Evolutionary conservation across 2,329 filamentous ascomycete genomes (phyloP), one percentile per base, ranked within the genome.

Genomic region (Aspergillus novofumigatus): DNA sequence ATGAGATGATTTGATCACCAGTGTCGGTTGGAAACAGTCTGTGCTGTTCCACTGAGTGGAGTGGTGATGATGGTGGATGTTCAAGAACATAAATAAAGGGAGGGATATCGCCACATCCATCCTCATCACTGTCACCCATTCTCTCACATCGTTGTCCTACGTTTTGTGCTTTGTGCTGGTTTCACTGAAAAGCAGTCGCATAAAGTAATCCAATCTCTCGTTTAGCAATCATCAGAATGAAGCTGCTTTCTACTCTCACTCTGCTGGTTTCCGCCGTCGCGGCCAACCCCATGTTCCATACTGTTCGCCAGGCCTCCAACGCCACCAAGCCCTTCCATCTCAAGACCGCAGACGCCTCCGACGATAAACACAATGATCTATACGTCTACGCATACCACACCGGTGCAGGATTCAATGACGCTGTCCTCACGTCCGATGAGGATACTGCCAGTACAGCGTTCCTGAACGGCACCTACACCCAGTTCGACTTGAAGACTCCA

Each of bases 321-420:
- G 53, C 58, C 25, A 42, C 59, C 53, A 64, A 63, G n/a, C 52
- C 62, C 32, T 75, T 74, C 61, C 62, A 67, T 53, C 64, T 76
- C 32, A 75, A 75, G 60, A 70, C 74, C 21, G 57, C 60, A n/a
- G 65, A 60, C 11, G 62, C 69, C 9, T 53, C 56, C 23, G 65
- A 68, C 50, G 23, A 60, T 0, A 49, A 65, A 1, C 68, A 73
- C 59, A 73, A 75, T 61, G 55, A 71, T 58, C 69, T 75, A 53
- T 76, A 71, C 29, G 64, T 77, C 28, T 67, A 67, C 28, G 62
- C 67, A 41, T 77, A 74, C 60, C 75, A 77, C 65, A 75, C 72
- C n/a, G 72, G 71, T 20, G 74, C 74, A n/a, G 75, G 72, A 14
- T 55, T 71, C 28, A 72, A 69, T 32, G 74, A 75, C 57, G 73